Percentiles rank a stretch among this genome's conserved stretches.
These are phyloP conservation scores for Massarina eburnea DNA, from an alignment of 2,329 filamentous ascomycete species.

Conservation along the genomic window DNA sequence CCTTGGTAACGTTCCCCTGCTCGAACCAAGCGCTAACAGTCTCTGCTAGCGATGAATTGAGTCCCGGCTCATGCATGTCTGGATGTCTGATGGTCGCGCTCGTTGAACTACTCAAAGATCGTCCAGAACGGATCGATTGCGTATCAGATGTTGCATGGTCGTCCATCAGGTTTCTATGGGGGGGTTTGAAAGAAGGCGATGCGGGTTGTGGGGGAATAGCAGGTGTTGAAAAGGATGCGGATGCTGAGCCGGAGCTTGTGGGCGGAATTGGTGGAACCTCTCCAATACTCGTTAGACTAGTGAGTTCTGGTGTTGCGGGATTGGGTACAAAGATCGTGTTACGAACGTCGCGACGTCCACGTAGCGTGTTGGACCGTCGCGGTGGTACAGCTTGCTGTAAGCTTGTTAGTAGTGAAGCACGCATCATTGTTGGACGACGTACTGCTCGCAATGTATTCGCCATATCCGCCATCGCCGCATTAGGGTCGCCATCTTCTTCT, in stretches of 20 bases:
- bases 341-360: constrained; percentile 86
- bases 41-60: constrained; percentile 89
- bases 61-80: constrained; percentile 74
- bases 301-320: constrained; percentile 40
- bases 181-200: constrained; percentile 40
- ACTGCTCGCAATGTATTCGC: constrained; percentile 68
- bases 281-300: constrained; percentile 40
- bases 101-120: constrained; percentile 70
- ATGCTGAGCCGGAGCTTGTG: constrained; percentile 17
- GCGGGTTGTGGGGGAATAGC: constrained; percentile 32
- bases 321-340: constrained; percentile 82
- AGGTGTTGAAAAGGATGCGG: constrained; percentile 19
- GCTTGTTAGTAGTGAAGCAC: constrained; percentile 16
- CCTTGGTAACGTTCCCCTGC: constrained; percentile 68
- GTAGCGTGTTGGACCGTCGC: constrained; percentile 66
- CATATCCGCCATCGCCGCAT: constrained; percentile 74
- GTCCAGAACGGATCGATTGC: constrained; percentile 86
- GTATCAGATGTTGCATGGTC: constrained; percentile 77
- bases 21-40: constrained; percentile 86
- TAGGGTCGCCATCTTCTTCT: constrained; percentile 73
- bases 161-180: constrained; percentile 38
- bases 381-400: constrained; percentile 59
- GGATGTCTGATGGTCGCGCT: constrained; percentile 70
- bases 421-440: constrained; percentile 18
- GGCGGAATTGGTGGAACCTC: constrained; percentile 34